These are phyloP conservation scores for Phoma sp. DNA, from an alignment of 2,329 filamentous ascomycete species.

Conservation along the genomic window DNA sequence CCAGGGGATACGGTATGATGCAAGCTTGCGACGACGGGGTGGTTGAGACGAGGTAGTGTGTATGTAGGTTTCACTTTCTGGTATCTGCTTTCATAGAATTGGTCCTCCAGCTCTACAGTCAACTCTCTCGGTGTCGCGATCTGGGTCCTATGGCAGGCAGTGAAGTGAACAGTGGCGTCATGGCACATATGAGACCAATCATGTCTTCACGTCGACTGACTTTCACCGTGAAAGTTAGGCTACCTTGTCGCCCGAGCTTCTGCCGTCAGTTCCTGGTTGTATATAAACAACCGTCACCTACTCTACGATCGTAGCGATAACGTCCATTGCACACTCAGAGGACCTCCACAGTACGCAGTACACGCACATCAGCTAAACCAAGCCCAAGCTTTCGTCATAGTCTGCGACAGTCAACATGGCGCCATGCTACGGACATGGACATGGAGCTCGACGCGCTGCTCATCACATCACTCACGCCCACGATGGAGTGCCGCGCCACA, in stretches of 20 bases:
- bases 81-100: neutral
- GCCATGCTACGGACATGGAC: neutral
- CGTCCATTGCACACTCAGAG: neutral
- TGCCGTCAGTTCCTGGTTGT: constrained; percentile 1
- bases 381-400: neutral
- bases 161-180: constrained; percentile 1
- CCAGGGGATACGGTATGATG: neutral
- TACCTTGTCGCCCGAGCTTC: neutral
- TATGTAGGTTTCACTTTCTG: neutral
- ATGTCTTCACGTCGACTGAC: neutral
- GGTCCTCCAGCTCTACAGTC: too few relatives aligned
- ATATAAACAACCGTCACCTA: constrained; percentile 1
- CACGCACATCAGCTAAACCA: neutral
- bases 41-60: neutral
- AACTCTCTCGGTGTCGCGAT: neutral
- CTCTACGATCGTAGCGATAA: neutral
- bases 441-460: neutral
- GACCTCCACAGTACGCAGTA: neutral
- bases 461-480: neutral
- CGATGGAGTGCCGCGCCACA: neutral
- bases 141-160: neutral
- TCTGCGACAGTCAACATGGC: neutral
- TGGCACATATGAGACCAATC: neutral
- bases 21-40: neutral
- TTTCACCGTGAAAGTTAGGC: constrained; percentile 5